Evolutionary conservation across 164 flowering plant genomes (phyloP).

Genomic region (Cinnamomum chago): DNA sequence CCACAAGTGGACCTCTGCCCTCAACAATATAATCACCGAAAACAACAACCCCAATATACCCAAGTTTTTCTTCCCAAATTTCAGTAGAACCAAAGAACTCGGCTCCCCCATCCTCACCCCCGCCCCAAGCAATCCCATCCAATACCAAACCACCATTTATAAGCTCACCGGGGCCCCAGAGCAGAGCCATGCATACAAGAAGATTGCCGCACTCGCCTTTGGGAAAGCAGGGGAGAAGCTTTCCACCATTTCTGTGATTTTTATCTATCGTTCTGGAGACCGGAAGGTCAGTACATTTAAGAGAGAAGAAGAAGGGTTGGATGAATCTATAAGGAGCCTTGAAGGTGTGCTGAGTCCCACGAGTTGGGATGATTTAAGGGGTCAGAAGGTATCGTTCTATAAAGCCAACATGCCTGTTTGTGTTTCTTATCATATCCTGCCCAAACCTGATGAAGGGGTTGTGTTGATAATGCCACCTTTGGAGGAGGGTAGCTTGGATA

Average conservation of each 20-base stretch:
- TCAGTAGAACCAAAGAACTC: not conserved
- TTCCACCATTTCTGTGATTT: not conserved
- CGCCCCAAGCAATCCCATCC: not conserved
- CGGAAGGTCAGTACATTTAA: not conserved
- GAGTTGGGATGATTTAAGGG: not conserved
- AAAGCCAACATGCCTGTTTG: slow-evolving; percentile 1
- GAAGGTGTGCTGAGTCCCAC: not conserved
- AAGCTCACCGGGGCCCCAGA: not conserved
- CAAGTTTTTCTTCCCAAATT: slow-evolving; percentile 6
- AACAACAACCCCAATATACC: not conserved
- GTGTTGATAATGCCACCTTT: slow-evolving; percentile 6
- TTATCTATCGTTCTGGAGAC: not conserved
- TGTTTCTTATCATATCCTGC: not conserved
- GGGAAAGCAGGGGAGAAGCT: not conserved
- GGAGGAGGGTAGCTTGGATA: not conserved
- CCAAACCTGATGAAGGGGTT: slow-evolving; percentile 9
- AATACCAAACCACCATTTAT: not conserved
- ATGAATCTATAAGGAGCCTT: not conserved
- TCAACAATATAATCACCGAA: slow-evolving; percentile 3
- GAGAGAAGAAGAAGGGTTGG: not conserved
- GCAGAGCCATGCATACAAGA: not conserved
- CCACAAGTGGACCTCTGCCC: slow-evolving; percentile 2
- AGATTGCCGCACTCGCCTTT: not conserved
- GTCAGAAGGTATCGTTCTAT: slow-evolving; percentile 1
- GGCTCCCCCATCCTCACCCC: not conserved